Conservation (phyloP, 768 basidiomycete genomes). For the Phylloporus rhodoxanthus region DNA sequence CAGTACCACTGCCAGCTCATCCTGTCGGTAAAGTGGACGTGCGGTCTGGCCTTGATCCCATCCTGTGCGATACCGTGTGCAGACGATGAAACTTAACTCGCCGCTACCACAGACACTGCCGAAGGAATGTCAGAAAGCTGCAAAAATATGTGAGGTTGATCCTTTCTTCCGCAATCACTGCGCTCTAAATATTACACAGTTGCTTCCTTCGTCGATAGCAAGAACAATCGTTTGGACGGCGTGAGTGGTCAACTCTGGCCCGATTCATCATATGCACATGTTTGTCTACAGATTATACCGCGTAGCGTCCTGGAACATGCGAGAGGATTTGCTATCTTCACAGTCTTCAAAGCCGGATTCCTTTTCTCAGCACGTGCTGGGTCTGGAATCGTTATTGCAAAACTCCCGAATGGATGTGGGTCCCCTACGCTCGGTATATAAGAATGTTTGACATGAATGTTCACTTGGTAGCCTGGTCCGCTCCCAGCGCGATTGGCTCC, state of each 20-base stretch:
- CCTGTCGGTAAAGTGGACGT: background rate
- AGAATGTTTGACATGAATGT: background rate
- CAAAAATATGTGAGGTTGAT: slow-evolving; percentile 66
- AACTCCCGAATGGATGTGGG: slow-evolving; percentile 74
- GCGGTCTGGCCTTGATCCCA: background rate
- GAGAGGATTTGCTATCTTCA: slow-evolving; percentile 85
- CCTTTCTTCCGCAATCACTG: background rate
- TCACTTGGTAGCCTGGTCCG: slow-evolving; percentile 83
- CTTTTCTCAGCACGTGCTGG: slow-evolving; percentile 74
- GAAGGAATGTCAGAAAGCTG: slow-evolving; percentile 83
- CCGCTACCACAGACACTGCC: slow-evolving; percentile 53
- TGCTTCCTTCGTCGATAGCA: slow-evolving; percentile 74
- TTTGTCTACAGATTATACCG: slow-evolving; percentile 44
- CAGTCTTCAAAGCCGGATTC: slow-evolving; percentile 69
- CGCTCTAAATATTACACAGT: slow-evolving; percentile 40
- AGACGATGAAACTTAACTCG: slow-evolving; percentile 43
- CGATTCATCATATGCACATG: background rate
- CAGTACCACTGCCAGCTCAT: background rate
- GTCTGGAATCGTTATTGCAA: slow-evolving; percentile 85
- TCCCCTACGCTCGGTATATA: slow-evolving; percentile 7
- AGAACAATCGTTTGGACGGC: slow-evolving; percentile 81
- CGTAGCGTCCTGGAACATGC: slow-evolving; percentile 50
- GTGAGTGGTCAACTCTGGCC: slow-evolving; percentile 30
- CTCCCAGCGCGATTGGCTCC: slow-evolving; percentile 91
- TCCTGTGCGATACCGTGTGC: background rate